A percentile compares a stretch with the other conserved stretches of the same genome.
Conservation (phyloP, 2,329 filamentous ascomycete genomes). For the Trichophyton equinum region DNA sequence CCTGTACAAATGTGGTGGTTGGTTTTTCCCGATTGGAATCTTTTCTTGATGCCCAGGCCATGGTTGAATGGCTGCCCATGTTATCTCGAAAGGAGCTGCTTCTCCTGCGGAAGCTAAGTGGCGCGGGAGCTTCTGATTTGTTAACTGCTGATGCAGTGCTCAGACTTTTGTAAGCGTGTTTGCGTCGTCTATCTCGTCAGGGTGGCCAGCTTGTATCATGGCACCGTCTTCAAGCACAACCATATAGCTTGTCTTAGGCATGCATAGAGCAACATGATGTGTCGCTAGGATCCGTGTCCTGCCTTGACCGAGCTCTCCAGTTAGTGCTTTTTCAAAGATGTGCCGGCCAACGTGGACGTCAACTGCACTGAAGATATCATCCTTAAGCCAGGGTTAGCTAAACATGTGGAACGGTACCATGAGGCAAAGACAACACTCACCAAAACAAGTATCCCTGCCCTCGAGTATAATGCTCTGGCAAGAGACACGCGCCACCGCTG, state of each 20-base stretch:
- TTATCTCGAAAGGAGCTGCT: background rate
- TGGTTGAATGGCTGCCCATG: background rate
- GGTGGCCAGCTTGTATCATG: background rate
- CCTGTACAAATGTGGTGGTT: background rate
- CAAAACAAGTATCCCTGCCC: constrained; percentile 42
- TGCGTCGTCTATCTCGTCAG: background rate
- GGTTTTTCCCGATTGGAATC: background rate
- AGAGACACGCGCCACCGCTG: constrained; percentile 49
- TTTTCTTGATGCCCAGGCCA: constrained; percentile 3
- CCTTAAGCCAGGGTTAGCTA: background rate
- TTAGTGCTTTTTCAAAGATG: constrained; percentile 47
- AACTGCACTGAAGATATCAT: constrained; percentile 46
- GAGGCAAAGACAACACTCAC: constrained; percentile 22
- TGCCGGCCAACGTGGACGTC: constrained; percentile 53
- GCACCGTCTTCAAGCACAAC: constrained; percentile 1
- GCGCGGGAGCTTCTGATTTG: background rate
- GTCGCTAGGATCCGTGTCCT: constrained; percentile 50
- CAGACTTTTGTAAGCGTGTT: background rate
- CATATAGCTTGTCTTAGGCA: background rate
- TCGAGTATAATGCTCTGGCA: constrained; percentile 49
- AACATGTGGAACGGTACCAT: background rate
- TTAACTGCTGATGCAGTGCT: background rate
- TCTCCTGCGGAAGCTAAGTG: background rate
- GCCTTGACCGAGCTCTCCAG: constrained; percentile 41
- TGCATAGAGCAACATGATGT: constrained; percentile 58